Conservation (phyloP, 257 asterid genomes). For the Leptodermis oblonga region DNA sequence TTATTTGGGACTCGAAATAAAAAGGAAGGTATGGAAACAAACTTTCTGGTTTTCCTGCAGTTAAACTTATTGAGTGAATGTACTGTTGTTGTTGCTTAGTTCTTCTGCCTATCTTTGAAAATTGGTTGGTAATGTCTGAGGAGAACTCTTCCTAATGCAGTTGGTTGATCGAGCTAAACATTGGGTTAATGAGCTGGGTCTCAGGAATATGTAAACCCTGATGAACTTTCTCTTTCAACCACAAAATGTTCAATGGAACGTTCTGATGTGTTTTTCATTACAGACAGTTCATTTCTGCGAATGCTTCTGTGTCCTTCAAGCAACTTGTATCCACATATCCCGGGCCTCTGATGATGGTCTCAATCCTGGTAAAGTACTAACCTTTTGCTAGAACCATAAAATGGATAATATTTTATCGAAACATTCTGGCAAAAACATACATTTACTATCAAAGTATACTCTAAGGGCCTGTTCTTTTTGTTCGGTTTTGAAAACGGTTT, state of each 20-base stretch:
- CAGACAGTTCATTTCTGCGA: slow-evolving; percentile 83
- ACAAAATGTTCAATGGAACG: slow-evolving; percentile 17
- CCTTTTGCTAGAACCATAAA: slow-evolving; percentile 16
- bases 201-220: slow-evolving; percentile 69
- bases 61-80: slow-evolving; percentile 9
- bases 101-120: slow-evolving; percentile 15
- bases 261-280: slow-evolving; percentile 26
- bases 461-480: no score
- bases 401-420: slow-evolving; percentile 4
- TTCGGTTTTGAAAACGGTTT: no score
- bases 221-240: slow-evolving; percentile 18
- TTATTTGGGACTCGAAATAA: slow-evolving; percentile 87
- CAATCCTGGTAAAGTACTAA: slow-evolving; percentile 67
- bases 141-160: slow-evolving; percentile 41
- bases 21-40: slow-evolving; percentile 59
- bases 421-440: not conserved
- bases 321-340: slow-evolving; percentile 74
- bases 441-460: slow-evolving; percentile 1
- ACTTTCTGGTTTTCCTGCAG: not conserved
- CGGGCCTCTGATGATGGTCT: slow-evolving; percentile 74
- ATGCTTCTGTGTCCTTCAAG: slow-evolving; percentile 77
- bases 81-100: slow-evolving; percentile 4
- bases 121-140: no score
- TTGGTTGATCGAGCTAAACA: slow-evolving; percentile 76
- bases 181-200: slow-evolving; percentile 68